Percentiles rank a stretch among this genome's conserved stretches.
phyloP scores from a whole-genome alignment of 1,284 basidiomycete genomes.

The Malassezia slooffiae region DNA sequence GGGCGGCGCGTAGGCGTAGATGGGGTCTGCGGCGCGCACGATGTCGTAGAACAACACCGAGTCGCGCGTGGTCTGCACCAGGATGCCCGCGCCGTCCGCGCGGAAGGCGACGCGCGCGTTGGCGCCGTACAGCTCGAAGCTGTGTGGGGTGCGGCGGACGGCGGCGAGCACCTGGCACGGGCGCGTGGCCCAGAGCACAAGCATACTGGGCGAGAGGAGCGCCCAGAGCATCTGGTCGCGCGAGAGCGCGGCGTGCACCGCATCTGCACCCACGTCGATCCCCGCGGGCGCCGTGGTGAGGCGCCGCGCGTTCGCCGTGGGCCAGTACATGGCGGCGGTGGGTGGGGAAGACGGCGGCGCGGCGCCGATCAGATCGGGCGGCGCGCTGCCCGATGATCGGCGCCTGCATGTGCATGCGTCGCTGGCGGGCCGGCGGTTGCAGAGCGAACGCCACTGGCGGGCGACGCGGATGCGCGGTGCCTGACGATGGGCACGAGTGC shows the following conservation, averaged over 20 bases:
- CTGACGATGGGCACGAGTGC: too few relatives aligned
- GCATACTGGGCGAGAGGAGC: conserved; percentile 20
- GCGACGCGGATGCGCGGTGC: too few relatives aligned
- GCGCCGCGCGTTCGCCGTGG: conserved; percentile 32
- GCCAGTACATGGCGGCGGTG: conserved; percentile 44
- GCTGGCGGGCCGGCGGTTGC: too few relatives aligned
- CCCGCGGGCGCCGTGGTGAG: conserved; percentile 31
- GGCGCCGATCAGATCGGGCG: too few relatives aligned
- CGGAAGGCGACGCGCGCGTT: conserved; percentile 33
- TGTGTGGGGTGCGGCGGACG: conserved; percentile 28
- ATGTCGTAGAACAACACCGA: conserved; percentile 13
- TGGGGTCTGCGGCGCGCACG: neutral
- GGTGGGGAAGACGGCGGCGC: too few relatives aligned
- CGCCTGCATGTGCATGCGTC: too few relatives aligned
- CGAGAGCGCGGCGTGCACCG: conserved; percentile 25
- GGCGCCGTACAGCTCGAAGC: conserved; percentile 34
- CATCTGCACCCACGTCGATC: conserved; percentile 11
- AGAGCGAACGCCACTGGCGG: too few relatives aligned
- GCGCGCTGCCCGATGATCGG: too few relatives aligned
- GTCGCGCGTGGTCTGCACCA: conserved; percentile 5
- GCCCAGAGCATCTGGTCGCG: conserved; percentile 33
- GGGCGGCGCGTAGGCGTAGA: neutral
- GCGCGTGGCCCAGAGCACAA: conserved; percentile 32
- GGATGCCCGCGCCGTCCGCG: conserved; percentile 23
- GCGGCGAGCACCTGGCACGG: conserved; percentile 37